Conservation (phyloP, 352 stramenopile species). For the Halophytophthora batemanensis region DNA sequence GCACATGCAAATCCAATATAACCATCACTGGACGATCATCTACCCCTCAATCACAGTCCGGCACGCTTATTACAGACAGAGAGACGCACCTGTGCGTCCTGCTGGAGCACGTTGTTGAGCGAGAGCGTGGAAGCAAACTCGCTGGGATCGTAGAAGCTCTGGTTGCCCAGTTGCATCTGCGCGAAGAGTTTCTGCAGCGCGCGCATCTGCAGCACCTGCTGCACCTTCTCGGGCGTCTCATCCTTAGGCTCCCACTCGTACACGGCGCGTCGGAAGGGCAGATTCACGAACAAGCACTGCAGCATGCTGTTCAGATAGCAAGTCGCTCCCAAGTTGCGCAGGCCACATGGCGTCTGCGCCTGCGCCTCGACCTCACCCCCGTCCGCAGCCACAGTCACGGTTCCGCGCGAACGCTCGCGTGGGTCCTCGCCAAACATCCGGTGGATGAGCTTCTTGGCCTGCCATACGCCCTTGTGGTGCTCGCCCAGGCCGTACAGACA, state of each 20-base stretch:
- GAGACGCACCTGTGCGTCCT: slow-evolving; percentile 73
- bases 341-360: slow-evolving; percentile 40
- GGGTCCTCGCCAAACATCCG: slow-evolving; percentile 68
- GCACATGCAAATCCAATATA: too few relatives aligned
- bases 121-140: slow-evolving; percentile 77
- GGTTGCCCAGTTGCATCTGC: slow-evolving; percentile 76
- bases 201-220: slow-evolving; percentile 70
- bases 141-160: slow-evolving; percentile 66
- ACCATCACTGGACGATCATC: too few relatives aligned
- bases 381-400: too few relatives aligned
- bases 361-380: background rate
- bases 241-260: slow-evolving; percentile 76
- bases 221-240: slow-evolving; percentile 29
- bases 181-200: slow-evolving; percentile 84
- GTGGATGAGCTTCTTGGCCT: slow-evolving; percentile 45
- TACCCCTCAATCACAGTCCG: too few relatives aligned
- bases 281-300: slow-evolving; percentile 77
- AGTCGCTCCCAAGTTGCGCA: slow-evolving; percentile 85
- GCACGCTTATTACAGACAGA: background rate
- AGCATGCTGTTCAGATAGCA: slow-evolving; percentile 90
- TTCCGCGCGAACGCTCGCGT: slow-evolving; percentile 39
- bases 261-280: slow-evolving; percentile 66
- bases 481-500: slow-evolving; percentile 85
- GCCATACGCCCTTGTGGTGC: slow-evolving; percentile 70
- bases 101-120: slow-evolving; percentile 81